Evolutionary conservation across 148 eudicot species (phyloP), one percentile per base, ranked within the genome.

Genomic region (Chenopodium quinoa): DNA sequence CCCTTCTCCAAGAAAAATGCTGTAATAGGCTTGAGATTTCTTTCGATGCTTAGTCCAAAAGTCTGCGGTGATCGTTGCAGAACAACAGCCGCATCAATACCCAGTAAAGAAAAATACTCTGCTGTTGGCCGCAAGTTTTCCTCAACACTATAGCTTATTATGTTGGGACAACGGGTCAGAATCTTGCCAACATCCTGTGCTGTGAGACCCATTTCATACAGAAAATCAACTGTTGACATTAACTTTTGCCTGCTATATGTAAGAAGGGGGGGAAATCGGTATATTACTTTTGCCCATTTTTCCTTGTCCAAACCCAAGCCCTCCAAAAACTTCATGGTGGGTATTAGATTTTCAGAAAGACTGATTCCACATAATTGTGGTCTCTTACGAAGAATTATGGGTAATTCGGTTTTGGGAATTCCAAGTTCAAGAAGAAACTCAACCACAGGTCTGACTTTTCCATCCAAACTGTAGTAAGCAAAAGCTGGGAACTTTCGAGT

Each of bases 331-430:
- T 80, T 85, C 96, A 93, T 92, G 13, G 98, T 93, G 69, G 98
- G 98, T 82, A 90, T 92, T n/a, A 93, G 81, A 79, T 93, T 92
- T 82, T 93, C 90, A 4, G 93, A 80, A 71, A 93, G 96, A 82
- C 94, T 92, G 32, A 92, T 88, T 69, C 96, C 98, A 79, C 96
- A 92, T 56, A 93, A 86, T 71, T 93, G 98, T 80, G 98, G 98
- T 83, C 96, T 89, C 88, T 88, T 92, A 73, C 80, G 86, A 78
- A 93, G 87, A 75, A 93, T 92, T 2, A 68, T 83, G 54, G 94
- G 93, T 22, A 93, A 91, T 65, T 91, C 92, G n/a, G 93, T 74
- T 83, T 91, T 88, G 16, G 94, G 87, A 56, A 93, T 85, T 56
- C 98, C 98, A 44, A 93, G 91, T 46, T 93, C 94, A 67, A 91